A percentile compares a stretch with the other conserved stretches of the same genome.
phyloP scores from a whole-genome alignment of 441 rosid species.

The Euphorbia celastroides region DNA sequence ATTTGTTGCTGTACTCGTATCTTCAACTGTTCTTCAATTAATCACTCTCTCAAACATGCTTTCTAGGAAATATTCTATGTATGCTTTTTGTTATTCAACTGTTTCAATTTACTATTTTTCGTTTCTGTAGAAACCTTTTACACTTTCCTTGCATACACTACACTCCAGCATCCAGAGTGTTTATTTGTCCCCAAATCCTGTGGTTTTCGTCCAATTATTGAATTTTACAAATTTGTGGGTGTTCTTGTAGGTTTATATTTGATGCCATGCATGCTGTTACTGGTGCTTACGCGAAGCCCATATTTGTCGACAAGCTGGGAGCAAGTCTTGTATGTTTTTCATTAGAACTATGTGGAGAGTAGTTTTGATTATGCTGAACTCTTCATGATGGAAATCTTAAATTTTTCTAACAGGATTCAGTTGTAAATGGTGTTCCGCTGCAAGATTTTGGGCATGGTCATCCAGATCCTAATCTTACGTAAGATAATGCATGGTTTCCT shows the following conservation, averaged over 20 bases:
- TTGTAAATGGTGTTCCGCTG: conserved; percentile 59
- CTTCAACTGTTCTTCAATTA: no score
- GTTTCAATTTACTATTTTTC: not conserved
- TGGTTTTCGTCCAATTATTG: conserved; percentile 9
- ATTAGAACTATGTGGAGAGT: conserved; percentile 38
- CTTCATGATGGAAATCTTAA: conserved; percentile 3
- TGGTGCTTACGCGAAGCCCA: conserved; percentile 87
- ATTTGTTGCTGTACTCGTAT: no score
- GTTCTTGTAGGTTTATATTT: conserved; percentile 68
- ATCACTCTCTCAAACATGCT: not conserved
- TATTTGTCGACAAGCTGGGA: conserved; percentile 96
- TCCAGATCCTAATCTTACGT: conserved; percentile 97
- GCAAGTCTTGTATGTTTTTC: conserved; percentile 51
- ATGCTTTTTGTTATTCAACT: not conserved
- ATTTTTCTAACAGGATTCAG: conserved; percentile 53
- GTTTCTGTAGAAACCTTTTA: not conserved
- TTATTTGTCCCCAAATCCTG: conserved; percentile 6
- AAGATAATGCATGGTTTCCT: conserved; percentile 24
- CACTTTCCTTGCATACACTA: not conserved
- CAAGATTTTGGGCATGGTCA: conserved; percentile 99
- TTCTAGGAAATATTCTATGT: not conserved
- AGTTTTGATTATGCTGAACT: not conserved
- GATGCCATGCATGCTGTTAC: conserved; percentile 97
- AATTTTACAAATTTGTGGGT: conserved; percentile 7
- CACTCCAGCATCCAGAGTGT: not conserved